Evolutionary conservation across 1,284 basidiomycete genomes (phyloP).

Genomic region (Inonotus obliquus): DNA sequence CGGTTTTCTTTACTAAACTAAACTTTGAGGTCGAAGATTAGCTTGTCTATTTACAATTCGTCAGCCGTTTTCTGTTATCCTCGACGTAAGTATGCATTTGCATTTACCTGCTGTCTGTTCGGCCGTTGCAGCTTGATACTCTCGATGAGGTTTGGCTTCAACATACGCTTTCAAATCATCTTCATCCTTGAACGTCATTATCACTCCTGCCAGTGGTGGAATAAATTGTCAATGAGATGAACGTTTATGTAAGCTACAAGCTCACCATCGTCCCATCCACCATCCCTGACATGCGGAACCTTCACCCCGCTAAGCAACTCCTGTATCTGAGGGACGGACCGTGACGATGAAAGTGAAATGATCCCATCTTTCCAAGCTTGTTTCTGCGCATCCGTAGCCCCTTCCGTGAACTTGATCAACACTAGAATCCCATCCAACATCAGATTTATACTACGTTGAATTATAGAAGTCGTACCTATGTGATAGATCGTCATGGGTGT

Average conservation of each 20-base stretch:
- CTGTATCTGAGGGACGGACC: slow-evolving; percentile 15
- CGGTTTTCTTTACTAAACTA: neutral
- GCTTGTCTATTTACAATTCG: slow-evolving; percentile 10
- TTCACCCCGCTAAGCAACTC: slow-evolving; percentile 15
- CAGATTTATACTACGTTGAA: neutral
- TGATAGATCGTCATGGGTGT: slow-evolving; percentile 16
- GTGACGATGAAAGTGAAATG: slow-evolving; percentile 4
- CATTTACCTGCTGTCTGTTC: slow-evolving; percentile 17
- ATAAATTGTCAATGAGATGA: neutral
- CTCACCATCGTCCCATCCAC: slow-evolving; percentile 19
- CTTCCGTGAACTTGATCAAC: slow-evolving; percentile 16
- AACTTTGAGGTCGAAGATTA: slow-evolving; percentile 18
- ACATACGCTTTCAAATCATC: slow-evolving; percentile 12
- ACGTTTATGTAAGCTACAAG: no score
- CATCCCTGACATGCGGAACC: slow-evolving; percentile 17
- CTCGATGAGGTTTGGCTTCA: slow-evolving; percentile 11
- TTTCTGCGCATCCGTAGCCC: slow-evolving; percentile 13
- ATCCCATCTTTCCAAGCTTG: slow-evolving; percentile 13
- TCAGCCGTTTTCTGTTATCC: neutral
- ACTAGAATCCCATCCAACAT: slow-evolving; percentile 2
- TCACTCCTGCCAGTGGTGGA: slow-evolving; percentile 11
- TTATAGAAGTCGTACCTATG: slow-evolving; percentile 8
- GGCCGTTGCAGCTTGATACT: slow-evolving; percentile 16
- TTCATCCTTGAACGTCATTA: slow-evolving; percentile 18
- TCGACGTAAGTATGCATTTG: neutral